Evolutionary conservation across 2,329 filamentous ascomycete species (phyloP).

Genomic region (Cladosporium sphaerospermum): DNA sequence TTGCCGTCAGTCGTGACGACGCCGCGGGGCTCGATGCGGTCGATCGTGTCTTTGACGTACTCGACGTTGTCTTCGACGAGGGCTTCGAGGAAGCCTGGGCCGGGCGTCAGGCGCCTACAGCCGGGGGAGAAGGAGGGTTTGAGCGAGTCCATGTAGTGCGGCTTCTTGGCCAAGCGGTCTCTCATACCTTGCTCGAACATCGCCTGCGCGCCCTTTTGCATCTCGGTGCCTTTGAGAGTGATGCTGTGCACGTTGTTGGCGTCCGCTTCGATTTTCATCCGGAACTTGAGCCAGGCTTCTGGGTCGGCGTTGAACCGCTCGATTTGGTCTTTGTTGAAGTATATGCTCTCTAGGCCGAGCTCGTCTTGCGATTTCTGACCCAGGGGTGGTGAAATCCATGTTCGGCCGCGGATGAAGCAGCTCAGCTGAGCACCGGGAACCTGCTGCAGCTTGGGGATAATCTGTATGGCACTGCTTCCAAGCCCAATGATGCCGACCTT

Average conservation of each 20-base stretch:
- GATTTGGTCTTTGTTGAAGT: slow-evolving; percentile 38
- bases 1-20: slow-evolving; percentile 37
- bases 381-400: slow-evolving; percentile 59
- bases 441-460: slow-evolving; percentile 35
- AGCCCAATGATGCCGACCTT: slow-evolving; percentile 18
- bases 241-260: slow-evolving; percentile 52
- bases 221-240: slow-evolving; percentile 34
- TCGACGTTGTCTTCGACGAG: slow-evolving; percentile 41
- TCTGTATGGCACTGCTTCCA: slow-evolving; percentile 34
- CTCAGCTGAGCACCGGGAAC: slow-evolving; percentile 41
- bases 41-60: slow-evolving; percentile 36
- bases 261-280: slow-evolving; percentile 41
- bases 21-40: slow-evolving; percentile 32
- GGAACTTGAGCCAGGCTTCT: slow-evolving; percentile 48
- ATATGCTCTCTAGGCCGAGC: slow-evolving; percentile 30
- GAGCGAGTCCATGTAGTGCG: slow-evolving; percentile 37
- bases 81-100: slow-evolving; percentile 48
- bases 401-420: slow-evolving; percentile 58
- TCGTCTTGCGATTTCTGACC: slow-evolving; percentile 27
- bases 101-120: slow-evolving; percentile 45
- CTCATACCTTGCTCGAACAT: slow-evolving; percentile 39
- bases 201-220: slow-evolving; percentile 32
- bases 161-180: slow-evolving; percentile 30
- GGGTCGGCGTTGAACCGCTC: slow-evolving; percentile 54
- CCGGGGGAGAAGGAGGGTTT: slow-evolving; percentile 40